phyloP scores from a whole-genome alignment of 2,329 filamentous ascomycete genomes.

The Tolypocladium capitatum region DNA sequence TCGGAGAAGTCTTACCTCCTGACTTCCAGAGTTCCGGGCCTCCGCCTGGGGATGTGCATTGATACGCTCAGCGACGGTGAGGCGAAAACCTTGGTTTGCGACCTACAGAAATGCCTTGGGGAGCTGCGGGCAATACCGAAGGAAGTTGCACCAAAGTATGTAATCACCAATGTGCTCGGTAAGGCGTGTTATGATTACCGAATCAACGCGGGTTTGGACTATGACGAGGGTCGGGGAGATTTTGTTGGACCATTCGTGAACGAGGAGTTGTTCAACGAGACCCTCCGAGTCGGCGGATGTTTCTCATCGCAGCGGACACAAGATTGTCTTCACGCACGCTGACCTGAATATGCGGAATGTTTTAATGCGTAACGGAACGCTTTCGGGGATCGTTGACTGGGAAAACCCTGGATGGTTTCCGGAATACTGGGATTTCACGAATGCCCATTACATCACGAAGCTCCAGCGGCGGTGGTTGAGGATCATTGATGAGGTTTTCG shows the following conservation, averaged over 20 bases:
- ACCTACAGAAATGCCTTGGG: neutral
- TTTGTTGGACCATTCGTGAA: neutral
- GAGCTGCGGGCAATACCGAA: neutral
- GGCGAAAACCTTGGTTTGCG: neutral
- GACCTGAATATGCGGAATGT: too few relatives aligned
- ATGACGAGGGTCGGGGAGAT: neutral
- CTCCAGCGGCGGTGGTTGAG: too few relatives aligned
- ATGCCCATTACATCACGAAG: too few relatives aligned
- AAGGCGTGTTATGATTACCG: neutral
- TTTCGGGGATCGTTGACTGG: too few relatives aligned
- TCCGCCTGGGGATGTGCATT: neutral
- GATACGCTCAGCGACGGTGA: neutral
- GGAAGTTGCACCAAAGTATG: neutral
- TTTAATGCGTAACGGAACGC: too few relatives aligned
- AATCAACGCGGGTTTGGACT: neutral
- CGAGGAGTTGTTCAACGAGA: neutral
- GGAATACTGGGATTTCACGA: slow-evolving; percentile 3
- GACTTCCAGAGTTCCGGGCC: neutral
- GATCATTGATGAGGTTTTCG: too few relatives aligned
- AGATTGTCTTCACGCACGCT: too few relatives aligned
- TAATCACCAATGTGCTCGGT: neutral
- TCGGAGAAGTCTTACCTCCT: neutral
- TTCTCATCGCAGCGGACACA: neutral
- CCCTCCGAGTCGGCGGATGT: neutral
- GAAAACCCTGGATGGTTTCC: neutral